Base-by-base conservation (phyloP, 169 alveolate genomes). In the Amoebophrya sp. region DNA sequence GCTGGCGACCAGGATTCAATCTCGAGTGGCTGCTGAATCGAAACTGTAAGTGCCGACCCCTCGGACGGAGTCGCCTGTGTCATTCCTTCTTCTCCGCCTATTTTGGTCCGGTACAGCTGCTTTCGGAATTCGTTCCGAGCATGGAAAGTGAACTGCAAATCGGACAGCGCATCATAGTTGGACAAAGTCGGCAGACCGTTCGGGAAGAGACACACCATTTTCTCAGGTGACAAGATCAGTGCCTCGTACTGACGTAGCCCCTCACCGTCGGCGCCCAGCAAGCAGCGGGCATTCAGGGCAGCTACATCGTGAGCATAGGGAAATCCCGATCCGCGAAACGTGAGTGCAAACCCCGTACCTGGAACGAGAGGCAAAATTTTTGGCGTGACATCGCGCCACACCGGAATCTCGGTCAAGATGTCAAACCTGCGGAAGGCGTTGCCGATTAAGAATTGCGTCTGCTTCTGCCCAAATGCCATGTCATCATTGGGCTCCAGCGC, bases 91-190 rank as follows among this genome's bases (percentile, higher is more conserved):
- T 6, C 83, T 6, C 26, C 83, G n/a, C n/a, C n/a, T n/a, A n/a
- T n/a, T n/a, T n/a, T n/a, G n/a, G n/a, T n/a, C n/a, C n/a, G n/a
- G 26, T 65, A 65, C 83, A 26, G 83, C 83, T 65, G 83, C 83
- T 65, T 65, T 10, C 83, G 83, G 83, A 65, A 65, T 36, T 65
- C 83, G 26, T 65, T 65, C n/a, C 83, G 83, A 0, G 36, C 33
- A 36, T 65, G 83, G 83, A 65, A 65, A 26, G 83, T 65, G 26
- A 65, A 65, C 83, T 65, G 83, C 83, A 65, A 36, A 6, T 26
- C 2, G 39, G 83, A 65, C 36, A 65, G 26, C 3, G 2, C 2
- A 10, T 1, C 33, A 36, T 65, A 65, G 33, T 0, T 6, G 83
- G 18, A 29, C 83, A 65, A 29, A 29, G 2, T 65, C 83, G 83